Base-by-base conservation (phyloP, 2,329 filamentous ascomycete species). In the Aureobasidium mangrovei region DNA sequence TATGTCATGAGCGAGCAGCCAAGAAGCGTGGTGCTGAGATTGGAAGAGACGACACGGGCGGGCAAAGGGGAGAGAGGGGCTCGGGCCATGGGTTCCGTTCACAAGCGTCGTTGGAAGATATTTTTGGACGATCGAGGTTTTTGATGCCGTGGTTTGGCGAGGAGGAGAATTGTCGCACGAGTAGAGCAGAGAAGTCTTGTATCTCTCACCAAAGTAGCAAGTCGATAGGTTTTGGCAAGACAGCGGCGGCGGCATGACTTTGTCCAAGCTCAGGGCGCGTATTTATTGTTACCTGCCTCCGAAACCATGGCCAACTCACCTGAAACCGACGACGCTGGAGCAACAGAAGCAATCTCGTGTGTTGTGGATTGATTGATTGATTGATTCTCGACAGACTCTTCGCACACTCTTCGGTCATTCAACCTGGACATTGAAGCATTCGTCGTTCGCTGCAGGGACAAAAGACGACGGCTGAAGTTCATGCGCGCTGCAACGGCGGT, bases 181-280 rank as follows among this genome's bases (percentile, higher is more conserved):
- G 36, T n/a, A 39, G 36, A 39, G 5, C 24, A 35, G 9, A 29
- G 6, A 29, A 10, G 12, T 28, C 8, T 24, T 38, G 44, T 38
- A n/a, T 47, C 12, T 18, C 7, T 8, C 28, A 24, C n/a, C 10
- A 7, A 4, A 35, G 6, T 32, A 36, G 31, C 18, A 12, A 27
- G 12, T 26, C 26, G 32, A 3, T 27, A 9, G 44, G 18, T 18
- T 18, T 18, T 18, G 18, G 12, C 33, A 38, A 9, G 27, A 24
- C 2, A 1, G 24, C 12, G 35, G 29, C 18, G 24, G 3, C 26
- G 18, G 18, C 18, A 18, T 18, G 18, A 18, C 18, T 10, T n/a
- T 29, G 46, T 49, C 46, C 27, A 40, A 49, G 46, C 46, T 49
- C 28, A 6, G 28, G 35, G 46, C 46, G 46, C 46, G 46, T 49